These are phyloP conservation scores for Amorphotheca resinae DNA, from an alignment of 495 filamentous ascomycete species.

Conservation along the genomic window DNA sequence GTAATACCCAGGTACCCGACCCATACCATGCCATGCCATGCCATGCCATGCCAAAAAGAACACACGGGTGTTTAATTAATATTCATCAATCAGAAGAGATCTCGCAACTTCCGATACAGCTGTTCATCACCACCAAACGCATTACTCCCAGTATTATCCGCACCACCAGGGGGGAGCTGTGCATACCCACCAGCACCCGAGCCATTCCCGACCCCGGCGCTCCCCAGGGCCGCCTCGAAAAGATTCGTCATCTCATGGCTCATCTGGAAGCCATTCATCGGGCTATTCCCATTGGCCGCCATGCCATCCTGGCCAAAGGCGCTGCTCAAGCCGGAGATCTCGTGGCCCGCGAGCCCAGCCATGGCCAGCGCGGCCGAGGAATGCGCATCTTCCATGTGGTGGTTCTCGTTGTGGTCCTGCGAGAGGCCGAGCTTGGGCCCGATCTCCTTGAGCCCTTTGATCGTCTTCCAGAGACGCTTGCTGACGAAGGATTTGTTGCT, in stretches of 20 bases:
- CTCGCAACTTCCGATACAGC: slow-evolving; percentile 47
- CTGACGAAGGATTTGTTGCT: slow-evolving; percentile 67
- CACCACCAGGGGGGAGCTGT: slow-evolving; percentile 32
- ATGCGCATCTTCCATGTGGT: slow-evolving; percentile 38
- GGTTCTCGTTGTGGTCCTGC: slow-evolving; percentile 16
- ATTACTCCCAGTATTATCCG: slow-evolving; percentile 19
- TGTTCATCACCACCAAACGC: slow-evolving; percentile 50
- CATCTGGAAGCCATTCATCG: slow-evolving; percentile 48
- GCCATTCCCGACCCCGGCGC: slow-evolving; percentile 27
- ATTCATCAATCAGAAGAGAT: slow-evolving; percentile 62
- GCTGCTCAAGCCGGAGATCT: slow-evolving; percentile 44
- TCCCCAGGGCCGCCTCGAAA: slow-evolving; percentile 58
- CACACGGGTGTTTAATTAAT: no score
- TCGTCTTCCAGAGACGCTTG: slow-evolving; percentile 70
- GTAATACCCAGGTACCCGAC: no score
- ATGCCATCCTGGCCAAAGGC: slow-evolving; percentile 23
- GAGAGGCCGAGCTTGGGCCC: slow-evolving; percentile 68
- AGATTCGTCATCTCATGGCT: slow-evolving; percentile 52
- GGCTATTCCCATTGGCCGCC: slow-evolving; percentile 25
- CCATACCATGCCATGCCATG: no score
- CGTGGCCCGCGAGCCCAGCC: slow-evolving; percentile 61
- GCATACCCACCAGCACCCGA: slow-evolving; percentile 26
- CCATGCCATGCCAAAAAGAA: no score
- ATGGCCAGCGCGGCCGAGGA: slow-evolving; percentile 58
- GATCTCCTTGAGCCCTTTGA: slow-evolving; percentile 66